Evolutionary conservation across 306 rosid genomes (phyloP).

Genomic region (Dalbergia cultrata): DNA sequence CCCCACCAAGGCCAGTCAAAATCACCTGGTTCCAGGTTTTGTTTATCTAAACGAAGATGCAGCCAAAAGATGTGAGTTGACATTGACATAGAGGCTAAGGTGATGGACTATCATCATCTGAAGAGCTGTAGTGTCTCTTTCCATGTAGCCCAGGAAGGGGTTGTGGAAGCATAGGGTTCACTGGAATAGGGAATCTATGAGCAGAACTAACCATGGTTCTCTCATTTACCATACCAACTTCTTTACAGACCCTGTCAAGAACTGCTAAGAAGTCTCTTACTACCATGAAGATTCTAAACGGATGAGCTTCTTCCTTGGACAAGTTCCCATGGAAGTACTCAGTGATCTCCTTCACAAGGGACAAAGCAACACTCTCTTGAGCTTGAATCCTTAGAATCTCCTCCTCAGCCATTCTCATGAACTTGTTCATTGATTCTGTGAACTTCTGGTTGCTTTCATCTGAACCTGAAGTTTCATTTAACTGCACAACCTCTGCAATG

Average conservation of each 20-base stretch:
- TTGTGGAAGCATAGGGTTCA: conserved; percentile 87
- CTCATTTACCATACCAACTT: conserved; percentile 87
- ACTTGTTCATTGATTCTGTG: conserved; percentile 76
- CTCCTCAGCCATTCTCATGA: conserved; percentile 81
- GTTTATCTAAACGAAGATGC: conserved; percentile 46
- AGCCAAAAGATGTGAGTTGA: conserved; percentile 44
- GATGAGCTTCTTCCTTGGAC: conserved; percentile 97
- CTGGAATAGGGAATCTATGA: conserved; percentile 90
- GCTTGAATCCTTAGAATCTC: conserved; percentile 83
- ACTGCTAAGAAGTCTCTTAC: conserved; percentile 82
- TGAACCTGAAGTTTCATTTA: conserved; percentile 50
- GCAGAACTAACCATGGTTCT: conserved; percentile 81
- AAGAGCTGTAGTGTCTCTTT: conserved; percentile 56
- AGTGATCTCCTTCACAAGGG: conserved; percentile 93
- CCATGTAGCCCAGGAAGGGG: conserved; percentile 64
- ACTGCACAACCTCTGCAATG: conserved; percentile 59
- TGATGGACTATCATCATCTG: conserved; percentile 66
- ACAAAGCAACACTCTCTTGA: conserved; percentile 86
- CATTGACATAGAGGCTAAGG: conserved; percentile 51
- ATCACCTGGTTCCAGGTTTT: conserved; percentile 61
- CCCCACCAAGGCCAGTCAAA: conserved; percentile 48
- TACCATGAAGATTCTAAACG: conserved; percentile 91
- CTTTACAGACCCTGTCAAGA: conserved; percentile 93
- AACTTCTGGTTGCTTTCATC: conserved; percentile 61
- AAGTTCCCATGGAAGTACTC: conserved; percentile 97